These are phyloP conservation scores for Glarea lozoyensis DNA, from an alignment of 495 filamentous ascomycete species.

Conservation along the genomic window DNA sequence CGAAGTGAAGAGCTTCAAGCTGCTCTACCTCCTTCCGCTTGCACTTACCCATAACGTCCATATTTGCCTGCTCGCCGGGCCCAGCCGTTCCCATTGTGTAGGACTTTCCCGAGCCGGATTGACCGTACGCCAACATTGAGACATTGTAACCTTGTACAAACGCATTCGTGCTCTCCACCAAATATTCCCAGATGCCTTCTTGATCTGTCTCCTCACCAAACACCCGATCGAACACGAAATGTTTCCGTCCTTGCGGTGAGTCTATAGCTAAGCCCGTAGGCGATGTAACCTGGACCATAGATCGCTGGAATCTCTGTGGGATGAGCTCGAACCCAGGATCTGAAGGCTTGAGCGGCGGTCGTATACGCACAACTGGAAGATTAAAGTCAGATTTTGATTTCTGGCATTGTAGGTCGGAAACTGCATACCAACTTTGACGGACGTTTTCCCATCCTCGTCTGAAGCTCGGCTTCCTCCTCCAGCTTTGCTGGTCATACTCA, in stretches of 20 bases:
- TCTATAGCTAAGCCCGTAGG: slow-evolving; percentile 81
- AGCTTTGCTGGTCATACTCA: slow-evolving; percentile 77
- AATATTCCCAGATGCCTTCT: slow-evolving; percentile 90
- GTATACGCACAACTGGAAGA: slow-evolving; percentile 65
- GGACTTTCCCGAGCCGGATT: slow-evolving; percentile 99
- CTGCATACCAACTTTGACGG: slow-evolving; percentile 98
- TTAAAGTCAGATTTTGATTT: slow-evolving; percentile 16
- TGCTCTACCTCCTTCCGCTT: background rate
- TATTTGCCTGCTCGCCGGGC: slow-evolving; percentile 68
- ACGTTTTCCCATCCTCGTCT: slow-evolving; percentile 88
- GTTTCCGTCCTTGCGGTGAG: slow-evolving; percentile 80
- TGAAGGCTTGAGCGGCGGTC: slow-evolving; percentile 71
- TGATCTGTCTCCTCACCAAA: slow-evolving; percentile 80
- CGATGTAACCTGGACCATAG: slow-evolving; percentile 83
- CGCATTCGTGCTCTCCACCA: slow-evolving; percentile 80
- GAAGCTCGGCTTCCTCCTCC: slow-evolving; percentile 79
- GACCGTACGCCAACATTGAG: slow-evolving; percentile 92
- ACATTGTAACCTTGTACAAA: slow-evolving; percentile 99
- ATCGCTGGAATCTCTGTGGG: slow-evolving; percentile 87
- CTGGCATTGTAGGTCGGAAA: slow-evolving; percentile 4
- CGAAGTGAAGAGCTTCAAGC: background rate
- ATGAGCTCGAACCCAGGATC: slow-evolving; percentile 94
- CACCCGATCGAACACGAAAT: slow-evolving; percentile 93
- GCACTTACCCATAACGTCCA: slow-evolving; percentile 70
- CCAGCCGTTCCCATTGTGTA: slow-evolving; percentile 98